These are phyloP conservation scores for Amylostereum areolatum DNA, from an alignment of 1,284 basidiomycete genomes.

Conservation along the genomic window DNA sequence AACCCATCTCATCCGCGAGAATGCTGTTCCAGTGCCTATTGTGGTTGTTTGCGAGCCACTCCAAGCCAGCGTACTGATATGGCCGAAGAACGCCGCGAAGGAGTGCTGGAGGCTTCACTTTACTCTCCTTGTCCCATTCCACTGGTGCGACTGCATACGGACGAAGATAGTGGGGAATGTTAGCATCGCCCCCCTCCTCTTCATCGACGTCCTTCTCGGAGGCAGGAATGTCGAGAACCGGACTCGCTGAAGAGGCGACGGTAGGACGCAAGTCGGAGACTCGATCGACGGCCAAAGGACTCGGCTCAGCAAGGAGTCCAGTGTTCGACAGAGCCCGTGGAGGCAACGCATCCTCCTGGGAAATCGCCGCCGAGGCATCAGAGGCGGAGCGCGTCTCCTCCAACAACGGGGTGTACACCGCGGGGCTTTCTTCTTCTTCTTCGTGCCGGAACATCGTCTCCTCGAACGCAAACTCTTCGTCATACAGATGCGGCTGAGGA, in stretches of 20 bases:
- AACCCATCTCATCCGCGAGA: constrained; percentile 88
- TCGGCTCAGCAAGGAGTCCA: no score
- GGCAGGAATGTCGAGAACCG: constrained; percentile 14
- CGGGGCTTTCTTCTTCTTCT: no score
- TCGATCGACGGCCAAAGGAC: no score
- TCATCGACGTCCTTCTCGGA: constrained; percentile 11
- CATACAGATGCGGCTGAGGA: no score
- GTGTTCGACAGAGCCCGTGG: no score
- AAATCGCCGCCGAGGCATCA: no score
- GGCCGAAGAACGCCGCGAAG: constrained; percentile 86
- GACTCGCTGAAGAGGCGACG: constrained; percentile 4
- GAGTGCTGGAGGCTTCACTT: constrained; percentile 73
- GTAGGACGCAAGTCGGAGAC: no score
- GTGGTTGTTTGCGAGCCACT: constrained; percentile 93
- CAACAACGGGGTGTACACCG: no score
- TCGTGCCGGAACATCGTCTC: no score
- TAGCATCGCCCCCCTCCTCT: constrained; percentile 16
- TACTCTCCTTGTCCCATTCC: constrained; percentile 51
- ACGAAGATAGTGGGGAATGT: constrained; percentile 54
- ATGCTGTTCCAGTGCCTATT: constrained; percentile 89
- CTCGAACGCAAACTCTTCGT: no score
- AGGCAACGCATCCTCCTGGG: no score
- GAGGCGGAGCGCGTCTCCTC: no score
- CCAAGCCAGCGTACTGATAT: constrained; percentile 91
- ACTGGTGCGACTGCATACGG: constrained; percentile 65